Percentiles rank a stretch among this genome's conserved stretches.
These are phyloP conservation scores for Lactarius hengduanensis DNA, from an alignment of 768 basidiomycete genomes.

Conservation along the genomic window DNA sequence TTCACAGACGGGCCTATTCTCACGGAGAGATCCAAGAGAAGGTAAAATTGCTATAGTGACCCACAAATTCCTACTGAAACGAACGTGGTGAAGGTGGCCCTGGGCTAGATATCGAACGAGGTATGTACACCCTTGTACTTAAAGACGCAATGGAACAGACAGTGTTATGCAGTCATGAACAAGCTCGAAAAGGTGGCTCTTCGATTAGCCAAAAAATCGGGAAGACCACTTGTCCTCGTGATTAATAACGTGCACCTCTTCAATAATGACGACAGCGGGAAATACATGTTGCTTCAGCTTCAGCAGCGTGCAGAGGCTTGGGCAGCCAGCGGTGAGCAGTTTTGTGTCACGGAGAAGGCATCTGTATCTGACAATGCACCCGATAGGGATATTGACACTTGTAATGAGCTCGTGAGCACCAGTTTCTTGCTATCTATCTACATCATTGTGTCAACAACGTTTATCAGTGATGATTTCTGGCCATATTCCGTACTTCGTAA, in stretches of 20 bases:
- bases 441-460: neutral
- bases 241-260: slow-evolving; percentile 79
- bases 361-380: slow-evolving; percentile 19
- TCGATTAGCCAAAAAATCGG: slow-evolving; percentile 50
- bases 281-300: slow-evolving; percentile 77
- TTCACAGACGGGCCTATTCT: slow-evolving; percentile 77
- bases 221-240: slow-evolving; percentile 73
- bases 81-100: slow-evolving; percentile 50
- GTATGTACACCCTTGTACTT: slow-evolving; percentile 36
- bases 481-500: slow-evolving; percentile 65
- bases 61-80: slow-evolving; percentile 21
- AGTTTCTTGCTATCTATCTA: neutral
- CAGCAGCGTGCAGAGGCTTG: slow-evolving; percentile 86
- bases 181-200: slow-evolving; percentile 87
- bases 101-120: slow-evolving; percentile 78
- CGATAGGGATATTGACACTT: slow-evolving; percentile 67
- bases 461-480: slow-evolving; percentile 78
- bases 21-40: slow-evolving; percentile 80
- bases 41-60: slow-evolving; percentile 38
- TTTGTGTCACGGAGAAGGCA: neutral
- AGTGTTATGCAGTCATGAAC: slow-evolving; percentile 53
- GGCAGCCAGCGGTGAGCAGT: slow-evolving; percentile 66
- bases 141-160: neutral
- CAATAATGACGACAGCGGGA: slow-evolving; percentile 74
- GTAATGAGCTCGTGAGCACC: slow-evolving; percentile 70